These are phyloP conservation scores for Sordariomycetes sp. DNA, from an alignment of 2,329 filamentous ascomycete species.

Conservation along the genomic window DNA sequence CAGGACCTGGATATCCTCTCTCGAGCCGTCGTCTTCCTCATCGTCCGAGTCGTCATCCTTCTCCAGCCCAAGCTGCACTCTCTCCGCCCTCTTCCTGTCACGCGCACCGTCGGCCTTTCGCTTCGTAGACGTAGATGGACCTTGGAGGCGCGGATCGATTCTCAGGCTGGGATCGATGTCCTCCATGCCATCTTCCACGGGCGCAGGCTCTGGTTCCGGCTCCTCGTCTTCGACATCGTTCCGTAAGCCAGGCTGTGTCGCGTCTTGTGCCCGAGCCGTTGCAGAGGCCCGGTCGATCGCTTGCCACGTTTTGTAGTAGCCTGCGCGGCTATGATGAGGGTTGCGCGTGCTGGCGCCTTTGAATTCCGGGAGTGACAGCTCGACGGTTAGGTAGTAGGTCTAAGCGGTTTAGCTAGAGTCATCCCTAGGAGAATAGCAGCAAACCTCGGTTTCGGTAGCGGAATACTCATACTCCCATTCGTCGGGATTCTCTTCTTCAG, in stretches of 20 bases:
- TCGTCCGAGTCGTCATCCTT: conserved; percentile 3
- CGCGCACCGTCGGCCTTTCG: too few species aligned
- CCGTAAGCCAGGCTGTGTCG: too few species aligned
- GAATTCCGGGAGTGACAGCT: conserved; percentile 53
- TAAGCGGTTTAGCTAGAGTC: conserved; percentile 15
- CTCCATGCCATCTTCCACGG: conserved; percentile 1
- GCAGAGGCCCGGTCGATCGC: too few species aligned
- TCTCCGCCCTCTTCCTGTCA: not conserved
- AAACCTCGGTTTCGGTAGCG: conserved; percentile 50
- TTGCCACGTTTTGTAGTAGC: conserved; percentile 33
- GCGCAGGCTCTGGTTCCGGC: not conserved
- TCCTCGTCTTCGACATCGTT: conserved; percentile 5
- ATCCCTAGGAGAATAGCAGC: not conserved
- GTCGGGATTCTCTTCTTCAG: conserved; percentile 32
- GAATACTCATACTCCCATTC: conserved; percentile 64
- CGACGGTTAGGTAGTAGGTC: conserved; percentile 57
- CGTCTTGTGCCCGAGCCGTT: too few species aligned
- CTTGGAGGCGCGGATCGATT: too few species aligned
- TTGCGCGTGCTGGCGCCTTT: conserved; percentile 32
- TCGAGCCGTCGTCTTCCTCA: conserved; percentile 8
- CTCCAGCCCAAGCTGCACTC: not conserved
- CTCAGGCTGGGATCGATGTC: conserved; percentile 4
- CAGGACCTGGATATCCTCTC: conserved; percentile 62
- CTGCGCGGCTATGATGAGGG: conserved; percentile 28
- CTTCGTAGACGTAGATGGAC: too few species aligned